phyloP scores from a whole-genome alignment of 495 filamentous ascomycete genomes.

The Xylaria flabelliformis region DNA sequence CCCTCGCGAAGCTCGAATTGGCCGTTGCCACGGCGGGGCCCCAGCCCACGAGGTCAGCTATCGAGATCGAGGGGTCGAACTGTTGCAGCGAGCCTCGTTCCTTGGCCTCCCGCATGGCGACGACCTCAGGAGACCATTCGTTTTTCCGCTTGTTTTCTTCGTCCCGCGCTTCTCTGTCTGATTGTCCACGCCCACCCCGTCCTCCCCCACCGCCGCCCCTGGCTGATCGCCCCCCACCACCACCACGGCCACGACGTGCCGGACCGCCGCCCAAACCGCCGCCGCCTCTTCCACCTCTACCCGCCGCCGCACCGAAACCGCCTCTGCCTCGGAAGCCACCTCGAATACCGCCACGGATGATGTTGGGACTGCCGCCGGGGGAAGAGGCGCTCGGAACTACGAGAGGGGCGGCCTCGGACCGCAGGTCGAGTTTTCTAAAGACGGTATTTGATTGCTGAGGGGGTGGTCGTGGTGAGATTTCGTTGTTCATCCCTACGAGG shows the following conservation, averaged over 20 bases:
- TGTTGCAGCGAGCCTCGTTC: slow-evolving; percentile 22
- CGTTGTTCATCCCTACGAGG: slow-evolving; percentile 22
- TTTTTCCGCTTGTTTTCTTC: background rate
- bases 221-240: background rate
- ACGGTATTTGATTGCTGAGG: background rate
- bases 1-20: slow-evolving; percentile 27
- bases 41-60: slow-evolving; percentile 32
- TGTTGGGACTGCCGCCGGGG: slow-evolving; percentile 12
- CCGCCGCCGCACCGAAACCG: slow-evolving; percentile 1
- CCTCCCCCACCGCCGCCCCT: slow-evolving; percentile 17
- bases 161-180: background rate
- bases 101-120: slow-evolving; percentile 29
- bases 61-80: slow-evolving; percentile 33
- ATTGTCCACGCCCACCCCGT: slow-evolving; percentile 2
- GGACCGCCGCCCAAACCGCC: background rate
- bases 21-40: slow-evolving; percentile 29
- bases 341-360: slow-evolving; percentile 35
- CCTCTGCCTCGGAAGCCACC: slow-evolving; percentile 29
- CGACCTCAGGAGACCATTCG: slow-evolving; percentile 3
- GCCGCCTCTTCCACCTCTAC: slow-evolving; percentile 13
- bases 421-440: slow-evolving; percentile 3
- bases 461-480: slow-evolving; percentile 8
- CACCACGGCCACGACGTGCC: background rate
- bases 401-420: background rate
- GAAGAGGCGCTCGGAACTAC: background rate